Percentiles rank a stretch among this genome's conserved stretches.
Evolutionary conservation across 1,139 yeast genomes (phyloP).

Genomic region (Magnusiomyces ingens): DNA sequence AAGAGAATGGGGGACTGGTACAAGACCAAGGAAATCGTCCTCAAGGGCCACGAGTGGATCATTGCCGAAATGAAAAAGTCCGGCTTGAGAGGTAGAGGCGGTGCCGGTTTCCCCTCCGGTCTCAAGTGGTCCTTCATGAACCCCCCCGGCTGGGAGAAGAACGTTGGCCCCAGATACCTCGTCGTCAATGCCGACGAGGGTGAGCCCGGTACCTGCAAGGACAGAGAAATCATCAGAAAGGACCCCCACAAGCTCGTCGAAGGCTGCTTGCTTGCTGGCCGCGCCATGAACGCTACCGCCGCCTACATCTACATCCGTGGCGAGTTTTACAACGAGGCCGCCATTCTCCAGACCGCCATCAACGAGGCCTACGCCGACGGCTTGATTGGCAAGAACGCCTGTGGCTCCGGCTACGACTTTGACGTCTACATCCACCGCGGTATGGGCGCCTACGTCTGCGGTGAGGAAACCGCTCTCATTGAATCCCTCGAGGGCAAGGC

Average conservation of each 20-base stretch:
- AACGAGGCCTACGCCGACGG: conserved; percentile 82
- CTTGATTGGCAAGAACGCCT: conserved; percentile 70
- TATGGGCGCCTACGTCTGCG: conserved; percentile 88
- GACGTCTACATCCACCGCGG: conserved; percentile 82
- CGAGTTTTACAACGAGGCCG: conserved; percentile 77
- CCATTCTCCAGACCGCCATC: conserved; percentile 64
- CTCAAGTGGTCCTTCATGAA: conserved; percentile 90
- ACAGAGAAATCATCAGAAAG: conserved; percentile 80
- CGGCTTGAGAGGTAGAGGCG: conserved; percentile 86
- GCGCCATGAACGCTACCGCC: conserved; percentile 90
- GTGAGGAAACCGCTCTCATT: conserved; percentile 84
- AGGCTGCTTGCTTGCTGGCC: conserved; percentile 79
- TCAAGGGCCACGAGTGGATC: conserved; percentile 83
- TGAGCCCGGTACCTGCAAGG: conserved; percentile 91
- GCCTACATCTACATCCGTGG: conserved; percentile 88
- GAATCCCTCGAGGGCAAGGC: conserved; percentile 88
- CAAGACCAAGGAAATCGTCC: conserved; percentile 75
- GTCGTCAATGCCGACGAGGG: conserved; percentile 92
- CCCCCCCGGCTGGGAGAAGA: conserved; percentile 92
- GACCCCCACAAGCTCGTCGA: conserved; percentile 87
- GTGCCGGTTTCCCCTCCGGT: conserved; percentile 90
- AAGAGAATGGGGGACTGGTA: conserved; percentile 84
- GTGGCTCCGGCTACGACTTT: conserved; percentile 79
- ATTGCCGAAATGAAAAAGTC: conserved; percentile 79
- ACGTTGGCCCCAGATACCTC: conserved; percentile 74